Percentiles rank a stretch among this genome's conserved stretches.
These are phyloP conservation scores for Verbascum thapsus DNA, from an alignment of 257 asterid species.

Conservation along the genomic window DNA sequence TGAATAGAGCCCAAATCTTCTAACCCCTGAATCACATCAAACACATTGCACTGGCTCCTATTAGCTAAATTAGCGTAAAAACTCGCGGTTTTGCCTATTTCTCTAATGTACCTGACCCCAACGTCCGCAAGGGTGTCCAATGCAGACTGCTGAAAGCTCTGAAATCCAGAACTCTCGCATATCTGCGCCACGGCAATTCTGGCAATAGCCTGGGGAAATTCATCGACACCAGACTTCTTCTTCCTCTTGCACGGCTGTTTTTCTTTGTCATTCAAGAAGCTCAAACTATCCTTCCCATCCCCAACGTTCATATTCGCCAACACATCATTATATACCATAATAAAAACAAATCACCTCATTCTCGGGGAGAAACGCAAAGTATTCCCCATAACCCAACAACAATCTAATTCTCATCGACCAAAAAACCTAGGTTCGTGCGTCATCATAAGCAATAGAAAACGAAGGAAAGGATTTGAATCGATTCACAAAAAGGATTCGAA, in stretches of 20 bases:
- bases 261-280: constrained; percentile 23
- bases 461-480: not conserved
- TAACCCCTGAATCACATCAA: constrained; percentile 54
- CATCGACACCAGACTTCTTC: constrained; percentile 38
- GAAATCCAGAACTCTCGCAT: constrained; percentile 56
- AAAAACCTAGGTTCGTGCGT: constrained; percentile 3
- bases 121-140: constrained; percentile 47
- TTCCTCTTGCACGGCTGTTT: constrained; percentile 20
- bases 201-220: constrained; percentile 51
- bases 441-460: not conserved
- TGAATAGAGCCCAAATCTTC: constrained; percentile 51
- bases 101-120: constrained; percentile 43
- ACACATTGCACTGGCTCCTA: constrained; percentile 49
- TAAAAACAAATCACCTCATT: constrained; percentile 17
- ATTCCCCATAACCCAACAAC: constrained; percentile 3
- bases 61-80: constrained; percentile 44
- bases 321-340: constrained; percentile 33
- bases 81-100: constrained; percentile 44
- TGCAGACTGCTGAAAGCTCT: constrained; percentile 51
- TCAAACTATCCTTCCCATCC: constrained; percentile 42
- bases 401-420: not conserved
- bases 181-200: constrained; percentile 53
- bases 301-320: constrained; percentile 54
- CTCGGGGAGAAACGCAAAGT: constrained; percentile 10
- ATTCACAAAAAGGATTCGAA: not conserved